Evolutionary conservation across 805 yeast genomes (phyloP).

Genomic region (Kurtzmaniella fragi): DNA sequence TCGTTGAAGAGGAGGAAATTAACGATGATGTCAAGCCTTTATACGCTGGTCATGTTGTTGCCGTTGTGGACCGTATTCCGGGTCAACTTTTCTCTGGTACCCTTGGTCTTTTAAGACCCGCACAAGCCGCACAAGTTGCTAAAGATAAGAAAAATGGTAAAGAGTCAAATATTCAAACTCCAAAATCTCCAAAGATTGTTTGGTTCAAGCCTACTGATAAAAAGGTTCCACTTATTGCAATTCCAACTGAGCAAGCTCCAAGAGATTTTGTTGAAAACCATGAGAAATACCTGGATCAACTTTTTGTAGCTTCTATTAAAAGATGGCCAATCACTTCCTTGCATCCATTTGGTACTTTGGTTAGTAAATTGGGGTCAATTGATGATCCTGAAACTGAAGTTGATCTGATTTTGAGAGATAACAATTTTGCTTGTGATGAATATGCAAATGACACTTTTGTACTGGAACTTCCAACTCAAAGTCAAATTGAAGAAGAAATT

Average conservation of each 20-base stretch:
- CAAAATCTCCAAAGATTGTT: conserved; percentile 81
- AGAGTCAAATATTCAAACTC: conserved; percentile 41
- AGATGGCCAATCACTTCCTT: conserved; percentile 99
- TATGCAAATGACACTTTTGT: conserved; percentile 27
- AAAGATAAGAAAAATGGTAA: conserved; percentile 46
- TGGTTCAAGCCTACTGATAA: conserved; percentile 99
- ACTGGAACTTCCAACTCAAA: background rate
- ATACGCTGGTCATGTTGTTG: conserved; percentile 97
- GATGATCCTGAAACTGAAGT: conserved; percentile 76
- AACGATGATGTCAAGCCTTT: conserved; percentile 89
- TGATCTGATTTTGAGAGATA: conserved; percentile 84
- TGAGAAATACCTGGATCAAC: conserved; percentile 70
- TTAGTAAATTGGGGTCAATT: conserved; percentile 78
- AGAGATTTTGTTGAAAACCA: conserved; percentile 91
- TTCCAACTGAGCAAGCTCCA: conserved; percentile 98
- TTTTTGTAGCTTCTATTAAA: conserved; percentile 92
- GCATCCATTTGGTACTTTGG: conserved; percentile 95
- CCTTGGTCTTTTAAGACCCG: conserved; percentile 88
- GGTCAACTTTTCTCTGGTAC: conserved; percentile 96
- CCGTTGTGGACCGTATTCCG: conserved; percentile 94
- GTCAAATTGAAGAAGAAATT: conserved; percentile 26
- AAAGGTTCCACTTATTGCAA: conserved; percentile 95
- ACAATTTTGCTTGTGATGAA: conserved; percentile 77
- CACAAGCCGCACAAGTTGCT: conserved; percentile 86
- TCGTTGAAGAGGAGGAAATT: conserved; percentile 94